These are phyloP conservation scores for Cylindricascospora bacillispora DNA, from an alignment of 1,139 yeast species.

Conservation along the genomic window DNA sequence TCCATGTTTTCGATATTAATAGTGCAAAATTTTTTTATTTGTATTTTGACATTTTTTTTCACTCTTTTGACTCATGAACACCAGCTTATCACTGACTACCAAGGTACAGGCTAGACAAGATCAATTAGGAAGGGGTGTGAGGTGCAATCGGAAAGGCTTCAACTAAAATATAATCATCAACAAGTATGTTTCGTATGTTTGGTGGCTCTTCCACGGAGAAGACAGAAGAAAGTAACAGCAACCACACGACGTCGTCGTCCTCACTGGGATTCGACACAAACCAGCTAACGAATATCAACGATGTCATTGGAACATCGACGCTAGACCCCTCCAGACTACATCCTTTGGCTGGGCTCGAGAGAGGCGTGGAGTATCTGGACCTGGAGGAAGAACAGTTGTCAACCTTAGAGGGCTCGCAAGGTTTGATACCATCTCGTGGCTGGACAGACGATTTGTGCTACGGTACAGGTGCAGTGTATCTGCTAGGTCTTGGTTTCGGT, in stretches of 20 bases:
- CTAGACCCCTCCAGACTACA: constrained; percentile 69
- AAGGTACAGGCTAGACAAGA: too few species aligned
- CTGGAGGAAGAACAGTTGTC: constrained; percentile 74
- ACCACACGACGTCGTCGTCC: too few species aligned
- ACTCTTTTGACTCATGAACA: too few species aligned
- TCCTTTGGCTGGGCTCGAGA: constrained; percentile 87
- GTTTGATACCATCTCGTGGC: constrained; percentile 85
- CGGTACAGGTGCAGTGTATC: constrained; percentile 92
- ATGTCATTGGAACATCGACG: constrained; percentile 45
- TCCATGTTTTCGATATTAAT: too few species aligned
- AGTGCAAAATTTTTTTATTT: too few species aligned
- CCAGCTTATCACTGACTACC: too few species aligned
- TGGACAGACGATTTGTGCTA: constrained; percentile 97
- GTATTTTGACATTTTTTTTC: too few species aligned
- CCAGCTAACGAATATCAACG: constrained; percentile 38
- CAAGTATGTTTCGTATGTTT: constrained; percentile 1
- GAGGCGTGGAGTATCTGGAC: constrained; percentile 80
- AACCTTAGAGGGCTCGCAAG: constrained; percentile 73
- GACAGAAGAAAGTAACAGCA: constrained; percentile 10
- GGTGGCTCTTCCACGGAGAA: constrained; percentile 2
- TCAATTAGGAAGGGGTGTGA: too few species aligned
- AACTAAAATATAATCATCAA: too few species aligned
- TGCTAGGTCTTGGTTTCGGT: constrained; percentile 70
- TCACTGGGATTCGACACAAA: constrained; percentile 63
- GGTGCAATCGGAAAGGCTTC: too few species aligned